phyloP scores from a whole-genome alignment of 345 rosid genomes.

The Eucalyptus cladocalyx region DNA sequence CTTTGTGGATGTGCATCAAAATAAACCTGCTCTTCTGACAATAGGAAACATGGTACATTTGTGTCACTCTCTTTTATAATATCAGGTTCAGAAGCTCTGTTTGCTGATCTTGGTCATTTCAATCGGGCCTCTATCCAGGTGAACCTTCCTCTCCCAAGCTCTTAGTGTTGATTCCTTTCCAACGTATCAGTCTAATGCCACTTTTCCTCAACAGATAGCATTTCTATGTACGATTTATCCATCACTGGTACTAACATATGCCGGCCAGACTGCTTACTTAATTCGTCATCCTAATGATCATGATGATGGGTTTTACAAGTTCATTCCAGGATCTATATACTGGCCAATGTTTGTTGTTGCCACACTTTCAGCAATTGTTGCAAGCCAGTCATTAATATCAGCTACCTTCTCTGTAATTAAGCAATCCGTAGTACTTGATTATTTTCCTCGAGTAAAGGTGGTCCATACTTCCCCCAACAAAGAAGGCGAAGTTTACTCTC shows the following conservation, averaged over 20 bases:
- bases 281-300: constrained; percentile 52
- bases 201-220: constrained; percentile 38
- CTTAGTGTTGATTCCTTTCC: neutral
- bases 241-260: constrained; percentile 72
- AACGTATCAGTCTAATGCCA: neutral
- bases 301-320: constrained; percentile 73
- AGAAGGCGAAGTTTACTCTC: constrained; percentile 87
- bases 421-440: constrained; percentile 82
- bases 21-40: neutral
- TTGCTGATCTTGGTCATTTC: constrained; percentile 91
- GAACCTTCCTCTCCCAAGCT: neutral
- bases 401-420: constrained; percentile 85
- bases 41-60: neutral
- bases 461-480: constrained; percentile 69
- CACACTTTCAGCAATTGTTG: constrained; percentile 67
- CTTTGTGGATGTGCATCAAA: neutral
- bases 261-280: constrained; percentile 85
- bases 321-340: constrained; percentile 52
- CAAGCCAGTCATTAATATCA: constrained; percentile 87
- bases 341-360: constrained; percentile 81
- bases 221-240: constrained; percentile 71
- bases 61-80: neutral
- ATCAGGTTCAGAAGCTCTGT: constrained; percentile 78
- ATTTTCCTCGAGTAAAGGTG: constrained; percentile 84
- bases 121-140: constrained; percentile 54